Percentiles rank a stretch among this genome's conserved stretches.
Conservation (phyloP, 1,284 basidiomycete genomes). For the Pterulicium gracile region DNA sequence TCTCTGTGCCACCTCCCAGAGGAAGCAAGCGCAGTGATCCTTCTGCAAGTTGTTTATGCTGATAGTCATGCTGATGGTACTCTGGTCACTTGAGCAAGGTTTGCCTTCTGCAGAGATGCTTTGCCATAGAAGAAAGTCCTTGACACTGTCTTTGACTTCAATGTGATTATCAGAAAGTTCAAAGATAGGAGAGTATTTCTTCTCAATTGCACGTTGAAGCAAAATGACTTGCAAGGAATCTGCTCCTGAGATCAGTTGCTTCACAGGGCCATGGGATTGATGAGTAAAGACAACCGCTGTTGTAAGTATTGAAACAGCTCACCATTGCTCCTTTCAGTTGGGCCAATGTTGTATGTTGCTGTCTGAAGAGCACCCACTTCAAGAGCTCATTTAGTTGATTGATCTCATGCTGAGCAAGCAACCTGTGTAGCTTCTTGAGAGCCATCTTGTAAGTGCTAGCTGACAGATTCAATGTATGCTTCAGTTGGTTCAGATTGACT, state of each 20-base stretch:
- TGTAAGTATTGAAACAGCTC: neutral
- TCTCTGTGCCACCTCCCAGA: neutral
- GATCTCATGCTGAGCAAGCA: neutral
- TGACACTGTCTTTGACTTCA: neutral
- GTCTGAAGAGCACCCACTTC: neutral
- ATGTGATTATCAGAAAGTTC: neutral
- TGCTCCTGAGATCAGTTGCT: neutral
- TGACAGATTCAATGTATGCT: neutral
- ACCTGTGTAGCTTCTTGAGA: neutral
- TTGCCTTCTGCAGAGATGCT: neutral
- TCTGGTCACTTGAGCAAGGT: neutral
- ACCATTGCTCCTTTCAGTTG: neutral
- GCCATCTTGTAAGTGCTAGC: neutral
- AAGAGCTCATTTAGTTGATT: neutral
- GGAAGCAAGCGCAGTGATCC: neutral
- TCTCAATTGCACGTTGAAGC: neutral
- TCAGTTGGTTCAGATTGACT: neutral
- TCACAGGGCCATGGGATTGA: neutral
- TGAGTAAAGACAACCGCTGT: no score
- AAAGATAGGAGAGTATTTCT: neutral
- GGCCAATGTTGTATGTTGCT: neutral
- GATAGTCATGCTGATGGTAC: neutral
- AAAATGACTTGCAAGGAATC: neutral
- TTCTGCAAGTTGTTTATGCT: neutral
- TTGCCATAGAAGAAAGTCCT: neutral